Percentiles rank a stretch among this genome's conserved stretches.
Evolutionary conservation across 1,284 basidiomycete genomes (phyloP).

Genomic region (Phellopilus nigrolimitatus): DNA sequence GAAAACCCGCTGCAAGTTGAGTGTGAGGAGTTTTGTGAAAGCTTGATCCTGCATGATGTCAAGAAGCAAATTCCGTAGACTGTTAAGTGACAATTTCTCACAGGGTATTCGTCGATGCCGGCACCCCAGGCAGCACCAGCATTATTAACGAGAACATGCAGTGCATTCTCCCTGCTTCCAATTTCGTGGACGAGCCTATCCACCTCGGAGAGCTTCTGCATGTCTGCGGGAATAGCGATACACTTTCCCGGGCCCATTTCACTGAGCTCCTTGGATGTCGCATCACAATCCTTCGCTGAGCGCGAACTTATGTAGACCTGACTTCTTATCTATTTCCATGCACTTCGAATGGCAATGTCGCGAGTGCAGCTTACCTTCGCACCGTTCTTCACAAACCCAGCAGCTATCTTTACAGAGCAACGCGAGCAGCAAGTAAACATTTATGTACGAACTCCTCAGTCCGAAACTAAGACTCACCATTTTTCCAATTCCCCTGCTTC

Average conservation of each 20-base stretch:
- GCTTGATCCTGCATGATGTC: constrained; percentile 40
- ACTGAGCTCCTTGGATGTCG: constrained; percentile 53
- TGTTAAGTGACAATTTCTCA: constrained; percentile 25
- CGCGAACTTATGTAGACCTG: constrained; percentile 70
- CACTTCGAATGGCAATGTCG: not conserved
- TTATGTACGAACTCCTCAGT: not conserved
- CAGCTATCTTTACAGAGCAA: constrained; percentile 47
- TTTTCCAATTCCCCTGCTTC: constrained; percentile 66
- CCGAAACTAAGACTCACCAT: constrained; percentile 42
- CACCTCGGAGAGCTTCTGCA: constrained; percentile 56
- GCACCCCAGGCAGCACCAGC: constrained; percentile 65
- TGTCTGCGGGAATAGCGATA: constrained; percentile 54
- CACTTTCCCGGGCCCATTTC: constrained; percentile 53
- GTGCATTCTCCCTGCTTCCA: constrained; percentile 43
- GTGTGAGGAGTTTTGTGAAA: constrained; percentile 56
- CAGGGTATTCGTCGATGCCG: constrained; percentile 51
- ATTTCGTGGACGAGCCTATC: constrained; percentile 50
- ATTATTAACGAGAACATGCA: constrained; percentile 67
- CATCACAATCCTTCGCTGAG: constrained; percentile 49
- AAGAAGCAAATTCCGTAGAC: constrained; percentile 27
- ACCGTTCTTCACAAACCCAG: constrained; percentile 62
- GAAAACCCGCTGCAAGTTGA: constrained; percentile 69
- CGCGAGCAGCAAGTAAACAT: not conserved
- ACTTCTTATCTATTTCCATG: not conserved
- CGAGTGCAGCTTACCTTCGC: constrained; percentile 41